Conservation (phyloP, 495 filamentous ascomycete species). For the Podospora comata region DNA sequence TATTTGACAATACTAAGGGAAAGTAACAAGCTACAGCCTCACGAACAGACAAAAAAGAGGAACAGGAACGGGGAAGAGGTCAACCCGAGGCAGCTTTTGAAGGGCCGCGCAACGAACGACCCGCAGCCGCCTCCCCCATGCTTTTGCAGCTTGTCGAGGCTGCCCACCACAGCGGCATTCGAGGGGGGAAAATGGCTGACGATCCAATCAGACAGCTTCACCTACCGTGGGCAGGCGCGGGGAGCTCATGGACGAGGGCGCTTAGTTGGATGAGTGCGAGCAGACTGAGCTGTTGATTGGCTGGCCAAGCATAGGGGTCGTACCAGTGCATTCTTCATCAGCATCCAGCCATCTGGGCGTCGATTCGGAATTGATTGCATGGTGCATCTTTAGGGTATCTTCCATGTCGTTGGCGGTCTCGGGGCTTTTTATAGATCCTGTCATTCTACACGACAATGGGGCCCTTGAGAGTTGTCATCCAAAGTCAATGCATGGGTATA, state of each 20-base stretch:
- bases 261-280: slow-evolving; percentile 22
- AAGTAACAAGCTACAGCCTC: not conserved
- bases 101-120: slow-evolving; percentile 6
- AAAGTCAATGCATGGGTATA: too few species aligned
- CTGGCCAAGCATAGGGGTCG: slow-evolving; percentile 10
- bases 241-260: slow-evolving; percentile 26
- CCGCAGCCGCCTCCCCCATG: slow-evolving; percentile 3
- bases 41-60: not conserved
- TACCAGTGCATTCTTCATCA: not conserved
- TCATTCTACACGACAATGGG: too few species aligned
- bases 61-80: slow-evolving; percentile 3
- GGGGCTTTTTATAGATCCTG: not conserved
- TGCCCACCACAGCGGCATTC: not conserved
- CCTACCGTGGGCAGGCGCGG: slow-evolving; percentile 10
- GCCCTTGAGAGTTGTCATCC: too few species aligned
- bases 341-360: slow-evolving; percentile 2
- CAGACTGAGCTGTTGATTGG: slow-evolving; percentile 16
- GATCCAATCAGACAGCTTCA: slow-evolving; percentile 19
- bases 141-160: not conserved
- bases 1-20: not conserved
- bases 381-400: not conserved
- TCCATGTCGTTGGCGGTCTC: not conserved
- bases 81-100: slow-evolving; percentile 7
- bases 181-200: not conserved
- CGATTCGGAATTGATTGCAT: not conserved